phyloP scores from a whole-genome alignment of 805 yeast species.

The Yarrowia phangngaensis region DNA sequence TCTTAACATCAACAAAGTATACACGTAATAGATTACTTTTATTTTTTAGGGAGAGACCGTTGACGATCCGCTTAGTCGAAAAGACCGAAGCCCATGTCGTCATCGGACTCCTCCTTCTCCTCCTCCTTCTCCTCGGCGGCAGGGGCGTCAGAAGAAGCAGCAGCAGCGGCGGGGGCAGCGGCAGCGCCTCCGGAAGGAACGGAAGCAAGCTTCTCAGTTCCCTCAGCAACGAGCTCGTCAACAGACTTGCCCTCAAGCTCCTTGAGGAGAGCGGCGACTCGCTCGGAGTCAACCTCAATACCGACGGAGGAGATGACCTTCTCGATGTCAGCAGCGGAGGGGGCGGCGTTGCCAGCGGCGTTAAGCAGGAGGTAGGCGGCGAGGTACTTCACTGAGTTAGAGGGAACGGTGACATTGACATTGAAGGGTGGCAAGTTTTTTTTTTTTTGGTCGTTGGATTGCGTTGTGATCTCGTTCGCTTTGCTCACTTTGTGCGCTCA shows the following conservation, averaged over 20 bases:
- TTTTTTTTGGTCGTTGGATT: not conserved
- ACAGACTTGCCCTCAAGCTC: conserved; percentile 92
- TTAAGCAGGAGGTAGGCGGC: conserved; percentile 98
- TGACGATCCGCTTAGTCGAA: conserved; percentile 69
- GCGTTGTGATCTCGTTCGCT: not conserved
- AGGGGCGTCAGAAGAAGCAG: conserved; percentile 65
- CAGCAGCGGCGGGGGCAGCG: conserved; percentile 69
- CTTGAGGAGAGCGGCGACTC: conserved; percentile 71
- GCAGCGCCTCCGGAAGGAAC: conserved; percentile 99
- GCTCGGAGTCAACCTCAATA: conserved; percentile 88
- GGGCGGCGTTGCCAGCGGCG: conserved; percentile 94
- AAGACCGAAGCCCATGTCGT: conserved; percentile 66
- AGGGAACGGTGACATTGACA: too few species aligned
- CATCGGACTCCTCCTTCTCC: conserved; percentile 53
- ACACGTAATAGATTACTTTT: conserved; percentile 21
- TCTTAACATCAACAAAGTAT: not conserved
- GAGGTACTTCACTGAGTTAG: conserved; percentile 86
- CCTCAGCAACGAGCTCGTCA: conserved; percentile 87
- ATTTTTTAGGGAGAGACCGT: conserved; percentile 1
- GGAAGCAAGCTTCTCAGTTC: conserved; percentile 93
- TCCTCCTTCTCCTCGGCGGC: conserved; percentile 70
- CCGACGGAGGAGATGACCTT: conserved; percentile 90
- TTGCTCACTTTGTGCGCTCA: not conserved
- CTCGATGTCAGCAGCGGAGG: conserved; percentile 89
- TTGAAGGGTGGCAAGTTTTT: too few species aligned